A percentile compares a stretch with the other conserved stretches of the same genome.
Conservation (phyloP, 345 rosid genomes). For the Salix arbutifolia region DNA sequence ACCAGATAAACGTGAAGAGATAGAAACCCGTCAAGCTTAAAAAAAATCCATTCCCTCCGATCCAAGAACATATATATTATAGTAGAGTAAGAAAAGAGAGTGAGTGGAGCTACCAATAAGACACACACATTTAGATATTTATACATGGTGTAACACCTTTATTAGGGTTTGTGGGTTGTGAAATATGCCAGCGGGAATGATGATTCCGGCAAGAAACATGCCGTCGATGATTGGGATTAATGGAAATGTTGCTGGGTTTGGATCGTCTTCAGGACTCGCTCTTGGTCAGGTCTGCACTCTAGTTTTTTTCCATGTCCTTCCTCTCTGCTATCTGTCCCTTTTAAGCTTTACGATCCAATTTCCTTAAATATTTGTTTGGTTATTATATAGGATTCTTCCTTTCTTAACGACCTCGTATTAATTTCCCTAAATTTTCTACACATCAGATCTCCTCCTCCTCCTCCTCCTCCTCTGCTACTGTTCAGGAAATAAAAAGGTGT, state of each 20-base stretch:
- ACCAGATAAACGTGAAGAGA: slow-evolving; percentile 1
- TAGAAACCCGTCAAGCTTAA: background rate
- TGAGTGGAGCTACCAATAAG: background rate
- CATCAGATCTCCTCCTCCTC: slow-evolving; percentile 6
- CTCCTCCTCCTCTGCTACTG: background rate
- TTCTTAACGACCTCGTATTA: background rate
- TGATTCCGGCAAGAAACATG: slow-evolving; percentile 61
- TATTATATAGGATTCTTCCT: background rate
- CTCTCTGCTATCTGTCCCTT: background rate
- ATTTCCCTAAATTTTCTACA: background rate
- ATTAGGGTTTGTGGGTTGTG: slow-evolving; percentile 27
- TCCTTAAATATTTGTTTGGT: background rate
- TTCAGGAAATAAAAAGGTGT: background rate
- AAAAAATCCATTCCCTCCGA: background rate
- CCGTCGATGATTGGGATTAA: slow-evolving; percentile 41
- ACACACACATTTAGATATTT: background rate
- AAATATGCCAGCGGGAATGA: slow-evolving; percentile 54
- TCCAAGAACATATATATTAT: background rate
- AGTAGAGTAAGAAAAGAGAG: background rate
- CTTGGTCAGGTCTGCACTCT: slow-evolving; percentile 45
- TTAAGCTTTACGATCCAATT: background rate
- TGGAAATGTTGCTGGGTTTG: slow-evolving; percentile 40
- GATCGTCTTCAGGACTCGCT: slow-evolving; percentile 49
- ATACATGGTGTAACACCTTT: background rate
- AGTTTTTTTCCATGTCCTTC: background rate